Percentiles rank a stretch among this genome's conserved stretches.
phyloP scores from a whole-genome alignment of 495 filamentous ascomycete genomes.

The Neurospora tetrasperma region DNA sequence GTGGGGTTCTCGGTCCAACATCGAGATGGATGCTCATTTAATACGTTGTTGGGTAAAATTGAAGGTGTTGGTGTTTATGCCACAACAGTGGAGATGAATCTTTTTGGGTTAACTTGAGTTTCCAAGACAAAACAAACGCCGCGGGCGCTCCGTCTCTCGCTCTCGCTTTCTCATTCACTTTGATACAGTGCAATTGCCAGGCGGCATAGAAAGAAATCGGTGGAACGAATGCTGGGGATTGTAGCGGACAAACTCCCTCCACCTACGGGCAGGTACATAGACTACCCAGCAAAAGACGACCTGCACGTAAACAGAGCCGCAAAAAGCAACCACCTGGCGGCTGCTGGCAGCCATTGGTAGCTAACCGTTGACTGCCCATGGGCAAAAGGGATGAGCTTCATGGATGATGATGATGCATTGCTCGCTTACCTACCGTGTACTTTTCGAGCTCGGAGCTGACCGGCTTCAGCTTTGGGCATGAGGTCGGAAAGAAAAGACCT shows the following conservation, averaged over 20 bases:
- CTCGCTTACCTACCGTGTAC: background rate
- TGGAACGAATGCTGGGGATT: background rate
- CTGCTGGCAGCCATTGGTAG: background rate
- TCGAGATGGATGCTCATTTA: conserved; percentile 46
- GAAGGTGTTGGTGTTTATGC: background rate
- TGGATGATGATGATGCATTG: background rate
- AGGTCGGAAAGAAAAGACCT: background rate
- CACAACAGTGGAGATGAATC: background rate
- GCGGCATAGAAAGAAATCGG: background rate
- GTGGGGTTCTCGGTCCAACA: conserved; percentile 46
- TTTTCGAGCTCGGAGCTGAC: background rate
- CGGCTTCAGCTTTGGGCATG: background rate
- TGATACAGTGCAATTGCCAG: background rate
- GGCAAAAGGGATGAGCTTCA: background rate
- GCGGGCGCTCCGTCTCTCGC: background rate
- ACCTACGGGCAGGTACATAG: background rate
- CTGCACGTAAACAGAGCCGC: background rate
- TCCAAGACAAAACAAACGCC: background rate
- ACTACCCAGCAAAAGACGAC: background rate
- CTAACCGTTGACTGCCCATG: background rate
- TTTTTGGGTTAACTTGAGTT: background rate
- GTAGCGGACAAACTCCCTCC: background rate
- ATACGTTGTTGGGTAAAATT: conserved; percentile 55
- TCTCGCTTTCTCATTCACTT: background rate
- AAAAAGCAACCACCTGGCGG: background rate